Percentiles rank a stretch among this genome's conserved stretches.
Evolutionary conservation across 306 rosid genomes (phyloP).

Genomic region (Vicia villosa): DNA sequence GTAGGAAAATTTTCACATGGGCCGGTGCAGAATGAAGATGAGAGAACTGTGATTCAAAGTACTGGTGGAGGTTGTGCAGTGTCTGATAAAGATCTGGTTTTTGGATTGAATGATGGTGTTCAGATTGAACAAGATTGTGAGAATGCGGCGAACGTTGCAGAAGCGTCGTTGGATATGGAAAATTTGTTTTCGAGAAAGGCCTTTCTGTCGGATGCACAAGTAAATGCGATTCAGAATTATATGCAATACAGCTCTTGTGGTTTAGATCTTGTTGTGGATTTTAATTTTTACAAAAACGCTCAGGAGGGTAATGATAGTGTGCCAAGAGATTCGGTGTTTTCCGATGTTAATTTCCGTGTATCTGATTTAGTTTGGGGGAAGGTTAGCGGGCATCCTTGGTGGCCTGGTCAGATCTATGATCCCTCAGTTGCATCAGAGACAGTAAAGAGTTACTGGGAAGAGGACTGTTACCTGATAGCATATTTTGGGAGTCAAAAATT

Average conservation of each 20-base stretch:
- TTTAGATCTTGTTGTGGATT: constrained; percentile 56
- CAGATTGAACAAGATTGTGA: constrained; percentile 12
- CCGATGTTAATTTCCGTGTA: constrained; percentile 39
- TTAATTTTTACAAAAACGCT: constrained; percentile 38
- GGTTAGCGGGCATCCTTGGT: constrained; percentile 92
- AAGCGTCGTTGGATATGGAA: constrained; percentile 29
- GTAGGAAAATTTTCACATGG: background rate
- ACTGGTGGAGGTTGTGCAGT: constrained; percentile 15
- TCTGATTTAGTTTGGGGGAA: constrained; percentile 90
- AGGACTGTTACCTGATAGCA: constrained; percentile 56
- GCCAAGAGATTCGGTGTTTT: constrained; percentile 31
- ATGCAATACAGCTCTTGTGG: constrained; percentile 26
- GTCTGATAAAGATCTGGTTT: constrained; percentile 28
- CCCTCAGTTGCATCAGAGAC: constrained; percentile 61
- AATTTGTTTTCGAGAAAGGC: background rate
- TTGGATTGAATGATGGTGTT: constrained; percentile 30
- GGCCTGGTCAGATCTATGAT: constrained; percentile 95
- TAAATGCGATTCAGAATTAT: constrained; percentile 37
- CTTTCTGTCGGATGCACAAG: constrained; percentile 32
- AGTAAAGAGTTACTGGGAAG: constrained; percentile 65
- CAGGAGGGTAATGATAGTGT: constrained; percentile 36
- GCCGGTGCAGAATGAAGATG: constrained; percentile 27
- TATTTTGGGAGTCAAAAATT: constrained; percentile 83
- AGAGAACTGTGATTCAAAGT: constrained; percentile 5
- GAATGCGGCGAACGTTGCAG: background rate